Evolutionary conservation across 768 basidiomycete genomes (phyloP), one percentile per base, ranked within the genome.

Genomic region (Mrakia blollopis): DNA sequence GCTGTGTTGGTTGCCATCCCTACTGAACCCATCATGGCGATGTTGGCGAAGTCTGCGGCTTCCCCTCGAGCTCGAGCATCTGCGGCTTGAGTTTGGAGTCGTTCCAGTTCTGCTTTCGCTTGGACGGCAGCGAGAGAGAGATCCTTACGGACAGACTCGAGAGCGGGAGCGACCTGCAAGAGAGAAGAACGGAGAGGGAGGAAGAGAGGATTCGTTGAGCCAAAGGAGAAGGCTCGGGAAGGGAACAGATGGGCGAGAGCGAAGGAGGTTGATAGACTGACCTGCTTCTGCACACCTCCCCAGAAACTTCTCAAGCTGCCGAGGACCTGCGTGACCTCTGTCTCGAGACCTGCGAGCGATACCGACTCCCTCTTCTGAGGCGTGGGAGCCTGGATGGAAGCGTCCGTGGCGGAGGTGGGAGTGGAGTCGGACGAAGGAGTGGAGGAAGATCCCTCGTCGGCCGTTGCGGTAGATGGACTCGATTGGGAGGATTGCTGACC

Each of bases 111-210:
- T 1, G 73, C 61, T 44, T 74, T 74, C 25, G 77, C 77, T n/a
- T 78, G 77, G 21, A 54, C 37, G 25, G 69, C 65, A 21, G 73
- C 77, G n/a, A 73, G 30, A 1, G 54, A 32, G 32, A 78, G 16
- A 47, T 78, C 77, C 67, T 78, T 78, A 41, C 72, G 72, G n/a
- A 75, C 73, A 25, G 72, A 67, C 18, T 68, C 73, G 28, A 78
- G 73, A 35, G 73, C 73, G 16, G 77, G 77, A 28, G 77, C 77
- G 47, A 78, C 73, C 77, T 78, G 50, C 39, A 0, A 41, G 14
- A 30, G 32, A 23, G 61, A 54, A n/a, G 14, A 74, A 14, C 1
- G 18, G 18, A 21, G 41, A 30, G n/a, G 8, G 30, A n/a, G 25
- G 13, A 16, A 41, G 13, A 8, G 65, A 30, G 35, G 44, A 50